Evolutionary conservation across 257 asterid genomes (phyloP).

Genomic region (Gynochthodes officinalis): DNA sequence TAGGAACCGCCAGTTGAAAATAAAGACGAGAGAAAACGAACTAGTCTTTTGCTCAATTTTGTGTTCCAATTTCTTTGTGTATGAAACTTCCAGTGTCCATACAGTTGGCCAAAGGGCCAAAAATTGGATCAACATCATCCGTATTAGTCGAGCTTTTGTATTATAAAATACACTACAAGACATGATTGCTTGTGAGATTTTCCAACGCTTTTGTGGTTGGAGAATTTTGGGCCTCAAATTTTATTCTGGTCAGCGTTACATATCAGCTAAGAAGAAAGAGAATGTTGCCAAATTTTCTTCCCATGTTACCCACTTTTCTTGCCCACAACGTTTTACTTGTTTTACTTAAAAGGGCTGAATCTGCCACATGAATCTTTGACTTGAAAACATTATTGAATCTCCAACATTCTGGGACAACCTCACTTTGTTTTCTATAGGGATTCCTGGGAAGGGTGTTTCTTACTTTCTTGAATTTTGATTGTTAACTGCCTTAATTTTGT

Average conservation of each 20-base stretch:
- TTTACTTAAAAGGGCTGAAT: slow-evolving; percentile 14
- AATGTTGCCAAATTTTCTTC: neutral
- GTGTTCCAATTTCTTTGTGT: neutral
- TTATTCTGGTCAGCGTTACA: slow-evolving; percentile 37
- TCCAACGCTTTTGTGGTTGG: slow-evolving; percentile 32
- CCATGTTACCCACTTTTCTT: slow-evolving; percentile 5
- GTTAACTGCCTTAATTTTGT: neutral
- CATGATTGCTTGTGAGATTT: slow-evolving; percentile 7
- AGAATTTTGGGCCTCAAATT: slow-evolving; percentile 42
- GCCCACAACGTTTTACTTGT: slow-evolving; percentile 10
- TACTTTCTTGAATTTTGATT: slow-evolving; percentile 13
- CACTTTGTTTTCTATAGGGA: slow-evolving; percentile 5
- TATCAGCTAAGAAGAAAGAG: neutral
- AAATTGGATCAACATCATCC: slow-evolving; percentile 1
- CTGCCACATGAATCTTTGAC: slow-evolving; percentile 27
- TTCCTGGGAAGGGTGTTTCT: slow-evolving; percentile 21
- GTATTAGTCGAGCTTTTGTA: neutral
- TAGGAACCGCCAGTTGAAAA: slow-evolving; percentile 1
- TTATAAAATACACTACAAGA: neutral
- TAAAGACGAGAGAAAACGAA: neutral
- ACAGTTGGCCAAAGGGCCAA: slow-evolving; percentile 14
- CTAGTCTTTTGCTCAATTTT: neutral
- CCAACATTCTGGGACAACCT: slow-evolving; percentile 38
- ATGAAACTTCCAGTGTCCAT: neutral
- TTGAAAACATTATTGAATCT: slow-evolving; percentile 7